Conservation (phyloP, 2,329 filamentous ascomycete species). For the Venturia effusa region DNA sequence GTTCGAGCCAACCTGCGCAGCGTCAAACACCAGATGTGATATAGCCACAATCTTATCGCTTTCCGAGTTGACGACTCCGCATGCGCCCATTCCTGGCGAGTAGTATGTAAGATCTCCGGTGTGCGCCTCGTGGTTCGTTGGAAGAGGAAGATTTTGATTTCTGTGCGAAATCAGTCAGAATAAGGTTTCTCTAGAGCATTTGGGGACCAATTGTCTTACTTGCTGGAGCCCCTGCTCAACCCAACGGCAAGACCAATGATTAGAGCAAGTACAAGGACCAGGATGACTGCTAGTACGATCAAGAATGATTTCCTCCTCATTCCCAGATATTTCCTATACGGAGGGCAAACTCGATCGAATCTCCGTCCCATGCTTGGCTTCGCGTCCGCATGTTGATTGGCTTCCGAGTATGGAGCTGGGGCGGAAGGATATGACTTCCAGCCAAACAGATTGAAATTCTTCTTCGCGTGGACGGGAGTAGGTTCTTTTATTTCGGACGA, state of each 20-base stretch:
- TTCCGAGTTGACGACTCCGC: constrained; percentile 11
- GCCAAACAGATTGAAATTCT: background rate
- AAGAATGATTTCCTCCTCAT: constrained; percentile 3
- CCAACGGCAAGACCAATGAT: constrained; percentile 11
- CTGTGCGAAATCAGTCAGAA: background rate
- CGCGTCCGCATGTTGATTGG: background rate
- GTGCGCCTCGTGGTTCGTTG: constrained; percentile 2
- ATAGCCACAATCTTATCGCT: constrained; percentile 18
- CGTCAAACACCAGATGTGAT: constrained; percentile 14
- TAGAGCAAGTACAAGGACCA: constrained; percentile 6
- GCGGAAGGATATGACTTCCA: background rate
- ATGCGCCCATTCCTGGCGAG: constrained; percentile 12
- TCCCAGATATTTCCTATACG: constrained; percentile 6
- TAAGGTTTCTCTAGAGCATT: background rate
- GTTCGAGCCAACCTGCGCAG: constrained; percentile 14
- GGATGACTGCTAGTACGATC: background rate
- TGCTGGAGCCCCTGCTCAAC: background rate
- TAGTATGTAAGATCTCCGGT: constrained; percentile 15
- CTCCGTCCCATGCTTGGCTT: background rate
- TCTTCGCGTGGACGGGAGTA: background rate
- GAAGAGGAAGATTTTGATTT: constrained; percentile 11
- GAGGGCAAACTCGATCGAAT: background rate
- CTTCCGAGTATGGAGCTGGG: background rate
- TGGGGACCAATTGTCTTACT: background rate
- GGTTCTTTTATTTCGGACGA: background rate